A percentile compares a stretch with the other conserved stretches of the same genome.
Evolutionary conservation across 257 asterid species (phyloP).

Genomic region (Primulina tabacum): DNA sequence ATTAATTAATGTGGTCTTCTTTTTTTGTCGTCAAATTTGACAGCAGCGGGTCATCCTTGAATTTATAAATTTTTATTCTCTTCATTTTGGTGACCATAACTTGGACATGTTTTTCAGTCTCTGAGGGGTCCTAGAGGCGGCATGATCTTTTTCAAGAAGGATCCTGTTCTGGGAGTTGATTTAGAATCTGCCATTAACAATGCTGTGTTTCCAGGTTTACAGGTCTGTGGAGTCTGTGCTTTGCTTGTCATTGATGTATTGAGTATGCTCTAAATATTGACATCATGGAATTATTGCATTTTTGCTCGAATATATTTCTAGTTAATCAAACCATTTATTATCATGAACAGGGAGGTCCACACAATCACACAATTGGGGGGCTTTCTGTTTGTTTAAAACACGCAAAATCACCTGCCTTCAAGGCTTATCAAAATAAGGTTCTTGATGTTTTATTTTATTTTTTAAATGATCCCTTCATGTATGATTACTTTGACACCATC

Average conservation of each 20-base stretch:
- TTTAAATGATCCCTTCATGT: not conserved
- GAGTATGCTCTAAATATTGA: not conserved
- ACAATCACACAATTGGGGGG: slow-evolving; percentile 90
- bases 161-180: slow-evolving; percentile 75
- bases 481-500: slow-evolving; percentile 21
- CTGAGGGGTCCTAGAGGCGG: slow-evolving; percentile 98
- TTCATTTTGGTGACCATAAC: slow-evolving; percentile 21
- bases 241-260: not conserved
- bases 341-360: slow-evolving; percentile 82
- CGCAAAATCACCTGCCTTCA: slow-evolving; percentile 75
- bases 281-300: not conserved
- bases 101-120: slow-evolving; percentile 50
- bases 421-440: slow-evolving; percentile 79
- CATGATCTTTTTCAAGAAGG: slow-evolving; percentile 95
- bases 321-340: slow-evolving; percentile 14
- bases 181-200: slow-evolving; percentile 83
- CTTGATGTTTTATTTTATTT: slow-evolving; percentile 10
- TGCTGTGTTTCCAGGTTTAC: slow-evolving; percentile 92
- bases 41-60: not conserved
- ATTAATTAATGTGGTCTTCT: slow-evolving; percentile 2
- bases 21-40: not conserved
- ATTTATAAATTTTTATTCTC: not conserved
- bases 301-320: not conserved
- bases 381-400: slow-evolving; percentile 79
- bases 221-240: slow-evolving; percentile 43